Evolutionary conservation across 768 basidiomycete genomes (phyloP).

Genomic region (Daedaleopsis nitida): DNA sequence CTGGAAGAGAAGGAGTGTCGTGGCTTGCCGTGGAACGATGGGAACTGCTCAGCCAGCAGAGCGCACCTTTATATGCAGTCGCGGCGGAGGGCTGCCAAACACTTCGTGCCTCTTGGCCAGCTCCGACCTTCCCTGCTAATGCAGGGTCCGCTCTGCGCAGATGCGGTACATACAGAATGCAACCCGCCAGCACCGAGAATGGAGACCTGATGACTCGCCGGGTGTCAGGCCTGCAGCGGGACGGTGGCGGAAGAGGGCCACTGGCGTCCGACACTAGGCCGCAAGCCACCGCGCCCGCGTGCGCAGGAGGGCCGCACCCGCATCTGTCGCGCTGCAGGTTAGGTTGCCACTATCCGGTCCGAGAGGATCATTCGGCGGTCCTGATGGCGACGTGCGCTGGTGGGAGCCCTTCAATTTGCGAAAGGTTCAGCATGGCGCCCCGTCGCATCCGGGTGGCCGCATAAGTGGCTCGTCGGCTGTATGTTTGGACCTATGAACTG

Average conservation of each 20-base stretch:
- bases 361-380: neutral
- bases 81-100: neutral
- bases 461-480: neutral
- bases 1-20: neutral
- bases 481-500: neutral
- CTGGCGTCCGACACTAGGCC: neutral
- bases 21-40: neutral
- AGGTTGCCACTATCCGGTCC: neutral
- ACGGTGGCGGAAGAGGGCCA: neutral
- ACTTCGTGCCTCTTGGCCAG: neutral
- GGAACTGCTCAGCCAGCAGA: neutral
- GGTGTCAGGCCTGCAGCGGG: neutral
- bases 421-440: neutral
- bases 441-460: neutral
- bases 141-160: neutral
- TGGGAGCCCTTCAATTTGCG: neutral
- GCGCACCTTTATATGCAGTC: neutral
- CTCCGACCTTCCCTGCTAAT: too few species aligned
- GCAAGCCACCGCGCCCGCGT: neutral
- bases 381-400: neutral
- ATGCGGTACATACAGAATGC: neutral
- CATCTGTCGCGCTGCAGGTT: neutral
- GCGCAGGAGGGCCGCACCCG: neutral
- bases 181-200: neutral
- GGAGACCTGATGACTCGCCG: too few species aligned